Evolutionary conservation across 2,329 filamentous ascomycete species (phyloP).

Genomic region (Fusarium sp.): DNA sequence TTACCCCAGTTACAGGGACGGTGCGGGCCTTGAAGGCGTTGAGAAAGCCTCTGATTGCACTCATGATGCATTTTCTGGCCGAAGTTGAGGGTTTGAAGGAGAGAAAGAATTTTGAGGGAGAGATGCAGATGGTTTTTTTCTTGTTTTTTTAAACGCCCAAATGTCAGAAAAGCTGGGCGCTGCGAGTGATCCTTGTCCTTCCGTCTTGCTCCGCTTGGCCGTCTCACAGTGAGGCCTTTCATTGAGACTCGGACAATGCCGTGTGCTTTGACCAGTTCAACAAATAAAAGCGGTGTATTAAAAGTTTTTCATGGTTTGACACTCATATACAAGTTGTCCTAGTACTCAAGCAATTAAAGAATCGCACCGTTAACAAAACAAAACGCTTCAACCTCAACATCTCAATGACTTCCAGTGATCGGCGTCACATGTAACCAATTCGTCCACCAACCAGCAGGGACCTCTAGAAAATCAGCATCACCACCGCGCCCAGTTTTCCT

Average conservation of each 20-base stretch:
- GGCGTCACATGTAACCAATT: slow-evolving; percentile 15
- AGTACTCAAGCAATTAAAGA: neutral
- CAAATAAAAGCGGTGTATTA: slow-evolving; percentile 1
- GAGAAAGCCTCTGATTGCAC: slow-evolving; percentile 23
- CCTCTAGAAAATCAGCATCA: neutral
- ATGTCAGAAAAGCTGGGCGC: slow-evolving; percentile 15
- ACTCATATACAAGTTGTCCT: neutral
- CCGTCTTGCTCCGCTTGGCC: slow-evolving; percentile 27
- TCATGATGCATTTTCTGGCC: slow-evolving; percentile 34
- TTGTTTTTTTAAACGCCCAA: slow-evolving; percentile 22
- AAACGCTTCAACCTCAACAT: neutral
- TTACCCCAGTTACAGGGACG: neutral
- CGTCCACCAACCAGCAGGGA: neutral
- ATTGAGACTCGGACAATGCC: slow-evolving; percentile 20
- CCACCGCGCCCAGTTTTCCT: slow-evolving; percentile 38
- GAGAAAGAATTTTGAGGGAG: neutral
- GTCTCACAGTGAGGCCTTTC: slow-evolving; percentile 8
- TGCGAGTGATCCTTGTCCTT: slow-evolving; percentile 17
- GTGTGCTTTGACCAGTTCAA: slow-evolving; percentile 13
- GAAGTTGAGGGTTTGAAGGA: neutral
- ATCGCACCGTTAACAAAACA: neutral
- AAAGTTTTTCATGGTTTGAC: neutral
- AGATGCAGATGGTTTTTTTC: neutral
- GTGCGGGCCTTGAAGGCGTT: slow-evolving; percentile 20
- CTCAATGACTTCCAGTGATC: neutral